Conservation (phyloP, 2,329 filamentous ascomycete genomes). For the Colletotrichum sp. region DNA sequence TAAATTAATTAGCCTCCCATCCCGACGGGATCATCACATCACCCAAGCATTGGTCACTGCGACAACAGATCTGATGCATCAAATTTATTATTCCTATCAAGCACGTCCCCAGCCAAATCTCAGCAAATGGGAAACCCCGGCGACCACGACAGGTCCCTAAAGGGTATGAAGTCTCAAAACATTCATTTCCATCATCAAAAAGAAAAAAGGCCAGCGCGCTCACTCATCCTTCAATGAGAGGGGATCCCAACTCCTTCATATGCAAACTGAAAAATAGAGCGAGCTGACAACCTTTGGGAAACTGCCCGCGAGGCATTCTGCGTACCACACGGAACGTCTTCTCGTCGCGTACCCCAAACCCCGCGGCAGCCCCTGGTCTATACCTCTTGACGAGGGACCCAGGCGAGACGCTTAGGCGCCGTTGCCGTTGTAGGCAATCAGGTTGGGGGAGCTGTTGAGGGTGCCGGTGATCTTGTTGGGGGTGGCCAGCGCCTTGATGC, state of each 20-base stretch:
- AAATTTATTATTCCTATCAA: neutral
- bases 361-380: neutral
- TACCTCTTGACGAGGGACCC: neutral
- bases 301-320: neutral
- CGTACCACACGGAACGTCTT: neutral
- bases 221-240: neutral
- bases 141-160: neutral
- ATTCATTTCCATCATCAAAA: neutral
- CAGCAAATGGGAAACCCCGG: neutral
- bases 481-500: constrained; percentile 46
- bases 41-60: neutral
- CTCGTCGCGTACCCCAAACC: neutral
- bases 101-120: neutral
- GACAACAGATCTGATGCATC: neutral
- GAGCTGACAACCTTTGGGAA: neutral
- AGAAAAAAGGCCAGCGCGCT: neutral
- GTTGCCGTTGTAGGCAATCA: constrained; percentile 53
- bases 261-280: neutral
- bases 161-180: neutral
- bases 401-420: neutral
- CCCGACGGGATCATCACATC: neutral
- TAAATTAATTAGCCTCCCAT: neutral
- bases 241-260: neutral
- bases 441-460: constrained; percentile 44
- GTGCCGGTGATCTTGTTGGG: constrained; percentile 39